Base-by-base conservation (phyloP, 208 protist genomes). In the Herpetomonas muscarum region DNA sequence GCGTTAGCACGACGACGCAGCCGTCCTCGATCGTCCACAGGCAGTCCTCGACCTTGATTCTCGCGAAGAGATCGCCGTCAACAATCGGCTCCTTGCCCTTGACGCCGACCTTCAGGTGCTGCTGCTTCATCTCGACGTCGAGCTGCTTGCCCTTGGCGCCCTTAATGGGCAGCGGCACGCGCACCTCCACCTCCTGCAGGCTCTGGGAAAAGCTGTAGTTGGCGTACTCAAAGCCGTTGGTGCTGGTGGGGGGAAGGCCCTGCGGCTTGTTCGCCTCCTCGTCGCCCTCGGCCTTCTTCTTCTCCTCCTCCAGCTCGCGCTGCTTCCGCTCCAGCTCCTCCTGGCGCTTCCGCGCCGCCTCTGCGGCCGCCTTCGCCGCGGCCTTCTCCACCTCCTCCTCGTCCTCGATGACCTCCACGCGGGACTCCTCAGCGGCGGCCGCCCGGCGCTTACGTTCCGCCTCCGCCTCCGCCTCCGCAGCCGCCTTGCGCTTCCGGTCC, bases 11-110 rank as follows among this genome's bases (percentile, higher is more conserved):
- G 3, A 96, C 80, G 6, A 78, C 77, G 39, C 61, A 64, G 45
- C 92, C 87, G 46, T 97, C 91, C 56, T 97, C 93, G 49, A 97
- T 87, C 30, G 89, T 94, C 91, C 93, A 97, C 79, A 94, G 90
- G 70, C 72, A 87, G 41, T 97, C 93, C 36, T 93, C 87, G 1
- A 74, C 58, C 41, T 81, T 87, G 36, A 97, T 76, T 36, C 54
- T 58, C 19, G 58, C 73, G 55, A 58, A 83, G 24, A 97, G 79
- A 12, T 91, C 80, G n/a, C 87, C 90, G 60, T 96, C 76, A 3
- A 97, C 58, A 49, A 97, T 72, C 2, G 87, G 71, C 42, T 64
- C 42, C 65, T 92, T 81, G 9, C 88, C 90, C 61, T 92, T 92
- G 61, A 96, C 52, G 5, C 69, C 89, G 1, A 97, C 86, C 51